Percentiles rank a stretch among this genome's conserved stretches.
These are phyloP conservation scores for Xylaria sp. DNA, from an alignment of 2,329 filamentous ascomycete genomes.

Conservation along the genomic window DNA sequence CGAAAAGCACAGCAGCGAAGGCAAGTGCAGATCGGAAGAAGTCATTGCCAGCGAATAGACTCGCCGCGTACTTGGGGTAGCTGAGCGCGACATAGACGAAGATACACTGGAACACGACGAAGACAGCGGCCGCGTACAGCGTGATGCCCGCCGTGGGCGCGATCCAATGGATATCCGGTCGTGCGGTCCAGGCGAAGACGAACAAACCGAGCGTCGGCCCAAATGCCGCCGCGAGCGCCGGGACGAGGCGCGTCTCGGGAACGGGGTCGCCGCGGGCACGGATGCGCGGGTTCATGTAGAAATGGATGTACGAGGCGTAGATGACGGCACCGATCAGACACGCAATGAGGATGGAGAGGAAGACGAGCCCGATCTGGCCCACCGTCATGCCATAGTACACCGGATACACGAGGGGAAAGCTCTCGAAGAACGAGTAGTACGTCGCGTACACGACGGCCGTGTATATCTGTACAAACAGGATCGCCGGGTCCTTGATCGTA, in stretches of 20 bases:
- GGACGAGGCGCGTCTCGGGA: slow-evolving; percentile 66
- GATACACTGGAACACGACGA: slow-evolving; percentile 65
- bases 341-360: slow-evolving; percentile 69
- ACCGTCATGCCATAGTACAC: slow-evolving; percentile 69
- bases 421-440: slow-evolving; percentile 73
- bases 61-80: slow-evolving; percentile 68
- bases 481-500: slow-evolving; percentile 69
- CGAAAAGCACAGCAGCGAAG: slow-evolving; percentile 69
- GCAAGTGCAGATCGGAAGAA: slow-evolving; percentile 69
- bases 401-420: slow-evolving; percentile 73
- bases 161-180: slow-evolving; percentile 64
- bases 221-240: slow-evolving; percentile 64
- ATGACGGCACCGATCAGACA: slow-evolving; percentile 62
- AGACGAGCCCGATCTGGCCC: slow-evolving; percentile 68
- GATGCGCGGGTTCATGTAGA: slow-evolving; percentile 63
- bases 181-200: slow-evolving; percentile 68
- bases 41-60: slow-evolving; percentile 70
- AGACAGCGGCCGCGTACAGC: slow-evolving; percentile 54
- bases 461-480: slow-evolving; percentile 71
- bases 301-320: slow-evolving; percentile 65
- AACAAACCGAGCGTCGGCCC: slow-evolving; percentile 69
- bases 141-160: slow-evolving; percentile 67
- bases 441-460: slow-evolving; percentile 71
- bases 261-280: slow-evolving; percentile 59
- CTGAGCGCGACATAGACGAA: slow-evolving; percentile 69